Evolutionary conservation across 345 rosid species (phyloP), one percentile per base, ranked within the genome.

Genomic region (Hevea brasiliensis): DNA sequence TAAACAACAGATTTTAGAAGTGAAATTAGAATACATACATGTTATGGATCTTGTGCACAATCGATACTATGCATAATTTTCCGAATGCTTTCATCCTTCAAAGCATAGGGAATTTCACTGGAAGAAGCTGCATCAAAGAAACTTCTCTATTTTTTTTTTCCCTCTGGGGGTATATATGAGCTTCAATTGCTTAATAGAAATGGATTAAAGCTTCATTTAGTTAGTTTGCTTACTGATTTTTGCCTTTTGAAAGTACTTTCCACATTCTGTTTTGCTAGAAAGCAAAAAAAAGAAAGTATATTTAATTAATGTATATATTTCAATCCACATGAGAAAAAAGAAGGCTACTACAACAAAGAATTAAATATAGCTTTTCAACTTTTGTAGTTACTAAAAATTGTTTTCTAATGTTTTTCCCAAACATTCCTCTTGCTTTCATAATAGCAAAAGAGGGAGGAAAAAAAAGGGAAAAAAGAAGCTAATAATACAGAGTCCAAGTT

Each of bases 81-180:
- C 65, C 70, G 79, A 61, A 89, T 85, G 73, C 58, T 72, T 51
- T 86, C 81, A 54, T 86, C 85, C 72, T 67, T 75, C 70, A 90
- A 79, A 40, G 78, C 85, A 59, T 80, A 44, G 2, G 81, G 70
- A 50, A 88, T 79, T 78, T 90, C 95, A 65, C 72, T 66, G 20
- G 89, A 84, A 65, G 86, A 80, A 76, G 89, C 92, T 87, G 87
- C 69, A 73, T 48, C 48, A 69, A 59, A 72, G 4, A 74, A 42
- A 65, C 10, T 58, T 18, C 18, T 41, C 0, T 2, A 58, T 54
- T 65, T 44, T 41, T 62, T 65, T 17, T n/a, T n/a, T n/a, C n/a
- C 55, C 20, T 17, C 6, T 50, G 32, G 15, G 12, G 47, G n/a
- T 40, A 70, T 1, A 27, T 41, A 27, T 21, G 18, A 8, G 37